phyloP scores from a whole-genome alignment of 1,284 basidiomycete species.

The Ganoderma sinense region DNA sequence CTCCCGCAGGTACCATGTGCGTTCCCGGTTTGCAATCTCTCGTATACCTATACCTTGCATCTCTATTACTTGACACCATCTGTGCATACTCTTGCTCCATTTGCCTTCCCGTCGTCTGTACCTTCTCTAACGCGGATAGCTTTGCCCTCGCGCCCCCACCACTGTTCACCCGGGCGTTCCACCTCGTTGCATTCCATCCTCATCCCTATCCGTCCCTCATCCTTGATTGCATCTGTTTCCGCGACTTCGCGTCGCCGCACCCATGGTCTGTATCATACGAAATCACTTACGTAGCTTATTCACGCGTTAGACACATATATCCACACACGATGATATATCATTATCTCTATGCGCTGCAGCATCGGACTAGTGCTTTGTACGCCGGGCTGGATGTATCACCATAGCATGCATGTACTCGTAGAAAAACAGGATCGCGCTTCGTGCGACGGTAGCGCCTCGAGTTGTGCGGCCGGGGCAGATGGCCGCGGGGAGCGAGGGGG shows the following conservation, averaged over 20 bases:
- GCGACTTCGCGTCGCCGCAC: constrained; percentile 8
- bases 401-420: constrained; percentile 6
- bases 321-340: constrained; percentile 34
- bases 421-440: not conserved
- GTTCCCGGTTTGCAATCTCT: constrained; percentile 14
- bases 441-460: not conserved
- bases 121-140: not conserved
- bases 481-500: constrained; percentile 13
- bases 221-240: not conserved
- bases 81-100: constrained; percentile 11
- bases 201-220: not conserved
- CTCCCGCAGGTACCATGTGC: constrained; percentile 8
- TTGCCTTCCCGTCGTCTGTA: not conserved
- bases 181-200: not conserved
- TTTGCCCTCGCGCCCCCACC: not conserved
- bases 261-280: constrained; percentile 31
- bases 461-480: not conserved
- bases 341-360: constrained; percentile 13
- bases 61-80: constrained; percentile 23
- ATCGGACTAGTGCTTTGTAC: not conserved
- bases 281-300: constrained; percentile 30
- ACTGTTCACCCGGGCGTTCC: not conserved
- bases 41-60: constrained; percentile 31
- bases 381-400: constrained; percentile 9
- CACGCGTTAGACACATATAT: constrained; percentile 30